Evolutionary conservation across 2,329 filamentous ascomycete genomes (phyloP).

Genomic region (Dothideomycetes sp.): DNA sequence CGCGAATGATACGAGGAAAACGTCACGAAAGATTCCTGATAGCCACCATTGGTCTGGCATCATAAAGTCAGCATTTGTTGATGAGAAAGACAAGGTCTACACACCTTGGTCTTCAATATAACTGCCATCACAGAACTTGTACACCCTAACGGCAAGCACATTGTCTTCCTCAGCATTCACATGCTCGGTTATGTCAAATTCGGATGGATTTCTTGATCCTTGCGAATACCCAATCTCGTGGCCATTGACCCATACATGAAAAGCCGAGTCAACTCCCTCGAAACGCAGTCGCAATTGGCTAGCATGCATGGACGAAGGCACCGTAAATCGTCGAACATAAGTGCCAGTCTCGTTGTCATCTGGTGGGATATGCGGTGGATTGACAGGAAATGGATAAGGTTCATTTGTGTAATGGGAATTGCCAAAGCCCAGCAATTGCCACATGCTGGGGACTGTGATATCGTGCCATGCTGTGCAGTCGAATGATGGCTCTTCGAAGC

Average conservation of each 20-base stretch:
- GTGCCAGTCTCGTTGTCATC: conserved; percentile 55
- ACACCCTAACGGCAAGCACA: conserved; percentile 52
- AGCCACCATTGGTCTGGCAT: too few relatives aligned
- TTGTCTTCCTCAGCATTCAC: conserved; percentile 40
- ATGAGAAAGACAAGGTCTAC: too few relatives aligned
- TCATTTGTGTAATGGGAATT: conserved; percentile 60
- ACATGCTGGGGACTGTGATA: too few relatives aligned
- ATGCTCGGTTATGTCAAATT: conserved; percentile 53
- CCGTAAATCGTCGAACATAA: conserved; percentile 45
- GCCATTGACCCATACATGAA: conserved; percentile 59
- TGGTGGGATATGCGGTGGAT: conserved; percentile 51
- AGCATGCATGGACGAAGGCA: conserved; percentile 34
- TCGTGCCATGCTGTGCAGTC: too few relatives aligned
- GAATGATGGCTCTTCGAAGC: too few relatives aligned
- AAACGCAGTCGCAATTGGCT: conserved; percentile 53
- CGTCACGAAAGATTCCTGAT: conserved; percentile 52
- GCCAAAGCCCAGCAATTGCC: conserved; percentile 60
- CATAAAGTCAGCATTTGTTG: too few relatives aligned
- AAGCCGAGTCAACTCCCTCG: conserved; percentile 62
- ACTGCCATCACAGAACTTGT: conserved; percentile 58
- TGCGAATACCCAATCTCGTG: conserved; percentile 55
- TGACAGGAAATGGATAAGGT: conserved; percentile 53
- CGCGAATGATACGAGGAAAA: conserved; percentile 49
- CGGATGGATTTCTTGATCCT: conserved; percentile 55
- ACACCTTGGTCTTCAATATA: conserved; percentile 54